Evolutionary conservation across 78 protist species (phyloP), one percentile per base, ranked within the genome.

Genomic region (Parvularia atlantis): DNA sequence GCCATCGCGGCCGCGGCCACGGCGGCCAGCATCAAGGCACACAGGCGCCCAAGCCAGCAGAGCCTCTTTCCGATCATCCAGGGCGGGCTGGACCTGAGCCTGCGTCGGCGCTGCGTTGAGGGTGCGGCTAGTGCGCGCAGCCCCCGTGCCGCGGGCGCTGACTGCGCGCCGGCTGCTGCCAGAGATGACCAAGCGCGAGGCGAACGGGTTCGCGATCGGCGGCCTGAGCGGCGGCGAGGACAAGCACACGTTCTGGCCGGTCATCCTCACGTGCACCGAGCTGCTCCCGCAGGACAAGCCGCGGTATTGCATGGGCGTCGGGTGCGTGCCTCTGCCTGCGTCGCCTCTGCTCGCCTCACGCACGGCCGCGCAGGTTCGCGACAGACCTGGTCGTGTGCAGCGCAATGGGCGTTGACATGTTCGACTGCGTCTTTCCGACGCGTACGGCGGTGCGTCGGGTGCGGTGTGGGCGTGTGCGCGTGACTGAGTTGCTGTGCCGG

Each of bases 371-470:
- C 64, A 59, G 75, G 0, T 94, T 89, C 41, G 88, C 98, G 19
- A 33, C 84, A 22, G 98, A 94, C 68, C 56, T 96, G 33, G 90
- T 96, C 19, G 96, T 92, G 28, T 93, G 96, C 31, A 61, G 69
- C 4, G 93, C 95, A 11, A 75, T 96, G 53, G 99, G 99, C 31
- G 94, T 85, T 9, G 99, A 96, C 69, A 86, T 86, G 95, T 96
- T 93, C 76, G 99, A 96, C 66, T 96, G 99, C 41, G 99, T 96
- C 36, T 96, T 80, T 50, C 97, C 99, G 26, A 90, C 89, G 0
- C 53, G 96, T 19, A 91, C 96, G 0, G 96, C 96, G 13, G 69
- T 58, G 26, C 7, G 37, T 37, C 14, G 46, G 11, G 11, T 66
- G 58, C 26, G n/a, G 41, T 54, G 60, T 54, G 10, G 54, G 24